A percentile compares a stretch with the other conserved stretches of the same genome.
These are phyloP conservation scores for Nitzschia inconspicua DNA, from an alignment of 108 stramenopile species.

Conservation along the genomic window DNA sequence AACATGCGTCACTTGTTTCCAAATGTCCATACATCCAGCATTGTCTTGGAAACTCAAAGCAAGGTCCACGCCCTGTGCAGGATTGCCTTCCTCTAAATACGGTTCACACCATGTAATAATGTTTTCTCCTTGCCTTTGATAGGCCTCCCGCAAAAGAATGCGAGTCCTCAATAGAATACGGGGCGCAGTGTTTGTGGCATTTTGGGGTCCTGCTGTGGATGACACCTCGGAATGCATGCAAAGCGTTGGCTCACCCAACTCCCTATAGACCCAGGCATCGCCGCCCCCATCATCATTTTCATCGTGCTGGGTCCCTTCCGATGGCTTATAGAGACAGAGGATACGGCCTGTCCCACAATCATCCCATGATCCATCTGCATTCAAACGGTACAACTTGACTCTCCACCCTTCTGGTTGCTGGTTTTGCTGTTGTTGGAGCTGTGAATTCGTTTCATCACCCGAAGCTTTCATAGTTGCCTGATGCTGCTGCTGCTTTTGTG, in stretches of 20 bases:
- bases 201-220: conserved; percentile 6
- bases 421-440: neutral
- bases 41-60: conserved; percentile 88
- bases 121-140: conserved; percentile 89
- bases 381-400: conserved; percentile 85
- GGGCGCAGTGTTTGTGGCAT: conserved; percentile 6
- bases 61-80: conserved; percentile 70
- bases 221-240: conserved; percentile 77
- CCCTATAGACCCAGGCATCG: conserved; percentile 50
- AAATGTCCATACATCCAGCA: conserved; percentile 85
- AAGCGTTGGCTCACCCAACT: conserved; percentile 78
- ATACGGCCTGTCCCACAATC: conserved; percentile 89
- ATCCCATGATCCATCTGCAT: conserved; percentile 86
- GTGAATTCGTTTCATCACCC: neutral
- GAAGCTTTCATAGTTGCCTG: neutral
- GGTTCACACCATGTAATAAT: conserved; percentile 93
- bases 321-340: conserved; percentile 59
- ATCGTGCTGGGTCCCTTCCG: conserved; percentile 8
- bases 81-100: conserved; percentile 38
- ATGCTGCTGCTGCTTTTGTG: neutral
- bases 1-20: conserved; percentile 79
- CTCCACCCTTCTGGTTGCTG: conserved; percentile 82
- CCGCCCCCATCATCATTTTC: neutral
- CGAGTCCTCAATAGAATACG: conserved; percentile 73
- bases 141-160: conserved; percentile 75